Evolutionary conservation across 306 rosid genomes (phyloP).

Genomic region (Leucaena leucocephala): DNA sequence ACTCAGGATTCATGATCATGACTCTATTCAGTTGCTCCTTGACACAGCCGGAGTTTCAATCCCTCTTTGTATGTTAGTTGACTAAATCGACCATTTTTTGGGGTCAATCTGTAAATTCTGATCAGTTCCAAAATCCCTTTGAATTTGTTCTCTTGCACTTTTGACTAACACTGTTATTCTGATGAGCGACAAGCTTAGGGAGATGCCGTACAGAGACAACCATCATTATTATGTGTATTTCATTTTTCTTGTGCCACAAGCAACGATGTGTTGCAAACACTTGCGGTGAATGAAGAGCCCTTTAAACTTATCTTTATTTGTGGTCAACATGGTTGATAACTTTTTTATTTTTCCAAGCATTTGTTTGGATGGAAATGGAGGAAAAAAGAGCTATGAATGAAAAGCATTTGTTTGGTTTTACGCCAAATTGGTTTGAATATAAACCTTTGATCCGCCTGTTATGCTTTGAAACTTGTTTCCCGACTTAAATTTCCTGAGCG

Average conservation of each 20-base stretch:
- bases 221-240: too few species aligned
- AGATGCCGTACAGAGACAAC: neutral
- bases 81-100: conserved; percentile 39
- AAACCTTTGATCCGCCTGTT: too few species aligned
- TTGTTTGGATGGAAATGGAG: neutral
- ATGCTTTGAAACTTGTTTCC: too few species aligned
- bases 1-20: conserved; percentile 4
- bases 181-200: neutral
- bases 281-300: neutral
- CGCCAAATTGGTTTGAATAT: neutral
- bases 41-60: conserved; percentile 18
- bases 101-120: conserved; percentile 28
- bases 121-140: conserved; percentile 15
- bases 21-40: conserved; percentile 18
- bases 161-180: neutral
- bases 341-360: neutral
- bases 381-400: neutral
- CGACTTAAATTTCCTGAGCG: too few species aligned
- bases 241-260: too few species aligned
- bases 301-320: neutral
- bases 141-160: neutral
- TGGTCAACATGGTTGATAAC: neutral
- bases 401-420: neutral
- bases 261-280: neutral
- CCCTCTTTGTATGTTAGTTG: conserved; percentile 20